Conservation (phyloP, 176 grass and related monocot genomes). For the Zea luxurians region DNA sequence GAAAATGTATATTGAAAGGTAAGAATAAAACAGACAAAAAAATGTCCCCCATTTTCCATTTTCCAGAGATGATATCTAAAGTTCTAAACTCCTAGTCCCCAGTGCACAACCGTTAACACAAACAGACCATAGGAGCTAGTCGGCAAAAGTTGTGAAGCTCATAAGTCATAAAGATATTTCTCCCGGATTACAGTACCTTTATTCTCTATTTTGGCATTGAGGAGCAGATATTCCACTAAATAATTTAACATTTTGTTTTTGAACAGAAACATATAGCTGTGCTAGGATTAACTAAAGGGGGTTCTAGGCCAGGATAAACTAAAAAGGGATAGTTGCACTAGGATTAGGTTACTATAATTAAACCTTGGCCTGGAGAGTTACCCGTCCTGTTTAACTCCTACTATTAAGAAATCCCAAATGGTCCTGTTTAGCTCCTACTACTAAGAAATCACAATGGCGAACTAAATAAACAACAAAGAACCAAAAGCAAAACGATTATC, state of each 20-base stretch:
- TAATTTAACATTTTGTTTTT: background rate
- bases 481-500: slow-evolving; percentile 3
- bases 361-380: slow-evolving; percentile 1
- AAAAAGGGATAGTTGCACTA: background rate
- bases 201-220: background rate
- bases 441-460: background rate
- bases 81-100: background rate
- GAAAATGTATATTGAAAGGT: slow-evolving; percentile 1
- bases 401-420: background rate
- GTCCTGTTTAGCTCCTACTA: background rate
- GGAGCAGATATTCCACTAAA: background rate
- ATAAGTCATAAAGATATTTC: background rate
- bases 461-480: background rate
- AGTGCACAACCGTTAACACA: background rate
- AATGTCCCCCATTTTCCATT: background rate
- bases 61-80: background rate
- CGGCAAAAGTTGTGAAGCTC: background rate
- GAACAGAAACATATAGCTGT: background rate
- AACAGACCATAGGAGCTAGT: background rate
- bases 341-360: background rate
- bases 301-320: background rate
- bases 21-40: slow-evolving; percentile 11
- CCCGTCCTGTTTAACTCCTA: background rate
- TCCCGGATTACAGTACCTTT: background rate
- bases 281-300: background rate